Evolutionary conservation across 176 grass and related monocot species (phyloP).

Genomic region (Avena insularis): DNA sequence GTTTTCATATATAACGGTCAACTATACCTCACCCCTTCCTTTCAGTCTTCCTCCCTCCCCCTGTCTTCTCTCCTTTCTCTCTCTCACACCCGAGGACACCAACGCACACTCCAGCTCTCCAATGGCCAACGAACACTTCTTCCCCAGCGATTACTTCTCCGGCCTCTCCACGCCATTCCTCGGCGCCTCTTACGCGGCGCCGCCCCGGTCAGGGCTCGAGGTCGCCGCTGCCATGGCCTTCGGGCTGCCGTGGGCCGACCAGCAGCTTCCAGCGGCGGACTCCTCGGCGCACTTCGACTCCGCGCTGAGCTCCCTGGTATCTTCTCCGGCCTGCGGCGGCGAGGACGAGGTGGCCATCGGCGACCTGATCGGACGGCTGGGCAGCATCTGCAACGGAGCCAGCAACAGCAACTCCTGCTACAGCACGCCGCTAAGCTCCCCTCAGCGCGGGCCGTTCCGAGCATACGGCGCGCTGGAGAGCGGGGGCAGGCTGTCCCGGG

Average conservation of each 20-base stretch:
- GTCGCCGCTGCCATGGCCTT: conserved; percentile 8
- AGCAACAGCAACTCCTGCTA: conserved; percentile 64
- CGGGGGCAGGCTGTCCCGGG: conserved; percentile 49
- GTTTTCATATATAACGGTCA: conserved; percentile 61
- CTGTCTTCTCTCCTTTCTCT: neutral
- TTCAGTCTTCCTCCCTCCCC: neutral
- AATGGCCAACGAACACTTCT: conserved; percentile 58
- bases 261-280: conserved; percentile 4
- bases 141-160: conserved; percentile 16
- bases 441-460: conserved; percentile 34
- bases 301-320: conserved; percentile 66
- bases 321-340: conserved; percentile 42
- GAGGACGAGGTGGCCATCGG: conserved; percentile 47
- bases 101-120: neutral
- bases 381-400: conserved; percentile 58
- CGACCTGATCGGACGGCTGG: conserved; percentile 74
- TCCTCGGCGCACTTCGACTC: conserved; percentile 63
- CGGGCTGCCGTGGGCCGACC: neutral
- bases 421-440: conserved; percentile 70
- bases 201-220: conserved; percentile 1
- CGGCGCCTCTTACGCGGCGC: neutral
- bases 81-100: neutral
- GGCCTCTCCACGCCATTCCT: conserved; percentile 12
- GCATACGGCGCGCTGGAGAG: conserved; percentile 25
- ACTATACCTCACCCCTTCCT: conserved; percentile 3